phyloP scores from a whole-genome alignment of 306 rosid genomes.

The Vicia villosa region DNA sequence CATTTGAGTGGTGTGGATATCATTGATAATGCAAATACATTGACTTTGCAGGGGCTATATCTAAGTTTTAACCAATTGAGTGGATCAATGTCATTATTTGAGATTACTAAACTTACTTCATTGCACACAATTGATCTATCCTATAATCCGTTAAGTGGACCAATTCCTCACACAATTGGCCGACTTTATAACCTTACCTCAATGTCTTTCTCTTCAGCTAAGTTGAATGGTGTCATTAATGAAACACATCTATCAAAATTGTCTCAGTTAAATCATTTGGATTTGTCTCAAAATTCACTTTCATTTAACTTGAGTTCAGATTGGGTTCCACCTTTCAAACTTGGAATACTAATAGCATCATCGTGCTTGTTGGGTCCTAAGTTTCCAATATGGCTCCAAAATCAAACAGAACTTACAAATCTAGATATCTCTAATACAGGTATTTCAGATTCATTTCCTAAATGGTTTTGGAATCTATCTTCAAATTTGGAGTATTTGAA shows the following conservation, averaged over 20 bases:
- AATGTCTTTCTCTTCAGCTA: conserved; percentile 10
- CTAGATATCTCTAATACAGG: conserved; percentile 21
- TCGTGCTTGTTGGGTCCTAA: conserved; percentile 38
- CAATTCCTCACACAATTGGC: conserved; percentile 5
- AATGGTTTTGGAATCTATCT: background rate
- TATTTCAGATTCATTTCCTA: background rate
- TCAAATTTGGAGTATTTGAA: background rate
- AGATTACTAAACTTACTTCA: too few species aligned
- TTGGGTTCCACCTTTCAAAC: conserved; percentile 44
- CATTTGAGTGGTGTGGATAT: background rate
- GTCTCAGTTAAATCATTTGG: background rate
- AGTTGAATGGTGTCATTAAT: too few species aligned
- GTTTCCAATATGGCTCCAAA: conserved; percentile 22
- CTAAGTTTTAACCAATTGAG: conserved; percentile 7
- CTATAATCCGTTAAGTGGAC: too few species aligned
- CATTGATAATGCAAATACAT: background rate
- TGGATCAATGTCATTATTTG: background rate
- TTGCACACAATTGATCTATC: too few species aligned
- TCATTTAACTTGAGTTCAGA: background rate
- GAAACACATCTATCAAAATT: too few species aligned
- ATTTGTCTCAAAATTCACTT: background rate
- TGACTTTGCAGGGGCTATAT: background rate
- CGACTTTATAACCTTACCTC: background rate
- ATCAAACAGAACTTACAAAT: background rate
- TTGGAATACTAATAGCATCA: background rate